These are phyloP conservation scores for Friedmanniomyces simplex DNA, from an alignment of 495 filamentous ascomycete genomes.

Conservation along the genomic window DNA sequence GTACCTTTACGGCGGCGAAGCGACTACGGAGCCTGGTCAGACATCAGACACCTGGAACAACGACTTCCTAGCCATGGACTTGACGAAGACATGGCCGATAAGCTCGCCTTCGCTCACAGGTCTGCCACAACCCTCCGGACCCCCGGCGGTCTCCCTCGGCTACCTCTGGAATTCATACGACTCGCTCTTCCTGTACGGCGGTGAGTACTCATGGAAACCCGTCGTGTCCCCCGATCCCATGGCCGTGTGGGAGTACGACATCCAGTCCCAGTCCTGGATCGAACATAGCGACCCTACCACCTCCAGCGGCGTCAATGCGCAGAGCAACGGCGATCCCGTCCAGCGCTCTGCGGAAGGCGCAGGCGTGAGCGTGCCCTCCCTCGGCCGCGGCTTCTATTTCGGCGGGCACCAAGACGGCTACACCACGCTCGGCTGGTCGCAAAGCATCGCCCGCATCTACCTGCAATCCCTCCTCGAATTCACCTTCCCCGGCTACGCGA, in stretches of 20 bases:
- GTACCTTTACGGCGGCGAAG: slow-evolving; percentile 64
- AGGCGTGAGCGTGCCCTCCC: slow-evolving; percentile 53
- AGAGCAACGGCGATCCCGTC: slow-evolving; percentile 40
- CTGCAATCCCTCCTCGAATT: slow-evolving; percentile 66
- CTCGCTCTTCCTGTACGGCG: slow-evolving; percentile 61
- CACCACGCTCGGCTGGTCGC: slow-evolving; percentile 61
- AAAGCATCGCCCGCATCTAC: slow-evolving; percentile 49
- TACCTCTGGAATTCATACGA: slow-evolving; percentile 61
- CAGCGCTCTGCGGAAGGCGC: slow-evolving; percentile 64
- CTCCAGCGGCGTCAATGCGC: slow-evolving; percentile 47
- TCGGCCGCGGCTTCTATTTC: slow-evolving; percentile 65
- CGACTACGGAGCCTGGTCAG: slow-evolving; percentile 43
- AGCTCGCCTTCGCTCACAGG: slow-evolving; percentile 47
- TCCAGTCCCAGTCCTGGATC: slow-evolving; percentile 47
- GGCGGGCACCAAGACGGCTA: slow-evolving; percentile 59
- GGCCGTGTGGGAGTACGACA: slow-evolving; percentile 58
- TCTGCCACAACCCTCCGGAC: slow-evolving; percentile 55
- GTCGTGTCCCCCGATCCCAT: slow-evolving; percentile 40
- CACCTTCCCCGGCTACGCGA: slow-evolving; percentile 55
- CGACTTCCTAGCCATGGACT: slow-evolving; percentile 54
- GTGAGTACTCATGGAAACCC: slow-evolving; percentile 54
- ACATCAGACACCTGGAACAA: slow-evolving; percentile 44
- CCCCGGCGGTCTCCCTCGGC: slow-evolving; percentile 58
- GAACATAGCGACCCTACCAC: slow-evolving; percentile 47
- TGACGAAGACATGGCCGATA: slow-evolving; percentile 59